Base-by-base conservation (phyloP, 148 eudicot species). In the Nepenthes mirabilis region DNA sequence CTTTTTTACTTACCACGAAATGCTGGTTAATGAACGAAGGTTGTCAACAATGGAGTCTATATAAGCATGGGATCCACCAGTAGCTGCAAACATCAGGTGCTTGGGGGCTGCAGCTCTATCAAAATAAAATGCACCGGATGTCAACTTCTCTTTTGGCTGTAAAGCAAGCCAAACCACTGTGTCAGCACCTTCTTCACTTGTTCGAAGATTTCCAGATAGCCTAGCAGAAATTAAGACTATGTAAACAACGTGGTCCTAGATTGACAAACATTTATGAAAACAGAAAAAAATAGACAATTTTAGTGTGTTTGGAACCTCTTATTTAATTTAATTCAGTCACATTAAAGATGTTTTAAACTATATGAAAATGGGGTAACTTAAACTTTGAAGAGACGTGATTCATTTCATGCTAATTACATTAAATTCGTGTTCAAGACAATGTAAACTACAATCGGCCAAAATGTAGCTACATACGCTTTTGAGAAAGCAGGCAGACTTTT, bases 21-120 rank as follows among this genome's bases (percentile, higher is more conserved):
- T 55, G 37, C 68, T 62, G 2, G 91, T 68, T 40, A 87, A 34
- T 23, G 84, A 71, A 12, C 67, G 82, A 54, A 91, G 91, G 2
- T 49, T 57, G 14, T 72, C 57, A 6, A 62, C 12, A 43, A 91
- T 80, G 37, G 86, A 75, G 68, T 74, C 83, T n/a, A 88, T 91
- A 58, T 70, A 63, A 57, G 61, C 52, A 68, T 82, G 88, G 62
- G 98, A 85, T 13, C 81, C 82, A 60, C 66, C 57, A 23, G 96
- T 91, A 37, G 80, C 90, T 53, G 84, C 62, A 59, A 85, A 75
- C 33, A 72, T 67, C 73, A 88, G 75, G 81, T 91, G 94, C 64
- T 91, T 85, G 12, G 96, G 78, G 2, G 94, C 98, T 79, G 78
- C 86, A 43, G 88, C 85, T 71, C 98, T 84, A 55, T 91, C 98